These are phyloP conservation scores for Lasiodiplodia sp. DNA, from an alignment of 2,329 filamentous ascomycete genomes.

Conservation along the genomic window DNA sequence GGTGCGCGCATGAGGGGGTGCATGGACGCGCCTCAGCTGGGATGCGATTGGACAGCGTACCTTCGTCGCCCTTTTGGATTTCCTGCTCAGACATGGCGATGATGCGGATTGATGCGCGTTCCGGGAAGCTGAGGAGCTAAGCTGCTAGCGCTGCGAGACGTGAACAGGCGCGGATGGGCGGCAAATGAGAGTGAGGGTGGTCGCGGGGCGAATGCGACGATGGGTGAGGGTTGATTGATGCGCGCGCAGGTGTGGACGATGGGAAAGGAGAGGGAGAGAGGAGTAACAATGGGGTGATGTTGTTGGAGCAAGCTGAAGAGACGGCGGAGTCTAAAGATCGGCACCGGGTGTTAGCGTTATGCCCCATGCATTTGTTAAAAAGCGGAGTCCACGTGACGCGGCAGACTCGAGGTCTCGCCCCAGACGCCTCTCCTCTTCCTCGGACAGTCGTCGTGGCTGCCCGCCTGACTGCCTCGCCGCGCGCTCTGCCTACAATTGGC, in stretches of 20 bases:
- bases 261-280: background rate
- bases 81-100: slow-evolving; percentile 30
- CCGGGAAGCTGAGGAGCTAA: slow-evolving; percentile 13
- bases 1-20: background rate
- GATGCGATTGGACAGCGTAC: slow-evolving; percentile 24
- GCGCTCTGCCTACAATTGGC: background rate
- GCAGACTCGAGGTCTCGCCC: background rate
- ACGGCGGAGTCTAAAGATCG: slow-evolving; percentile 18
- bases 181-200: slow-evolving; percentile 5
- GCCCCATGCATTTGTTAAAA: no score
- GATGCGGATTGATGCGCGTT: background rate
- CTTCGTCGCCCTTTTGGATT: slow-evolving; percentile 31
- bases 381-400: slow-evolving; percentile 15
- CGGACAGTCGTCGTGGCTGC: background rate
- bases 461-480: background rate
- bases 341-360: slow-evolving; percentile 5
- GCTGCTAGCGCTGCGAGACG: slow-evolving; percentile 12
- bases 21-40: background rate
- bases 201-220: slow-evolving; percentile 13
- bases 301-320: slow-evolving; percentile 26
- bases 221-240: background rate
- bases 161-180: slow-evolving; percentile 10
- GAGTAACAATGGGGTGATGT: slow-evolving; percentile 17
- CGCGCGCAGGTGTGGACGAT: slow-evolving; percentile 10
- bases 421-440: background rate